Base-by-base conservation (phyloP, 2,329 filamentous ascomycete species). In the Seiridium unicorne region DNA sequence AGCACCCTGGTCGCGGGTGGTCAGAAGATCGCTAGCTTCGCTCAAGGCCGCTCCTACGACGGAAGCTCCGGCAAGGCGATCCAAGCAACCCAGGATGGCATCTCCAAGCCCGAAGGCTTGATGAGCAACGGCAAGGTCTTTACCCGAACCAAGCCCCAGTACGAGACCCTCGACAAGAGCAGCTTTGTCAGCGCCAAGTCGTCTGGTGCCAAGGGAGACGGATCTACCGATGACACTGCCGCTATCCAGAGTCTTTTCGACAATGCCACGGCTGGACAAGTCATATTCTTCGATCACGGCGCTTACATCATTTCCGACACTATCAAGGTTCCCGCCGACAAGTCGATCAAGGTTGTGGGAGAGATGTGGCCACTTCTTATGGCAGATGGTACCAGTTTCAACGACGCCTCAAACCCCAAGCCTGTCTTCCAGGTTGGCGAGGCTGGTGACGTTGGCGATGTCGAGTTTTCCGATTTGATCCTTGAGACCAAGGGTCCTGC, bases 291-390 rank as follows among this genome's bases (percentile, higher is more conserved):
- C 65, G 89, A 92, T 69, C 87, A 89, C 68, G 91, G 91, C 58
- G 84, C 88, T 55, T 92, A 93, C 72, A 73, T 90, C 58, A 78
- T 93, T 66, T 87, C 84, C 48, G 81, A 85, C 66, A 93, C 90
- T 1, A 77, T 93, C 72, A 83, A 84, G 65, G 82, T 93, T 7
- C 90, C 90, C 8, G 49, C 49, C 49, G 49, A 53, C 60, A 90
- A 89, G 79, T 85, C 92, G 70, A 87, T 94, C 78, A 90, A 89
- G 77, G 93, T 98, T 71, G 91, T 91, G 6, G 94, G 94, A 68
- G 93, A 97, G 77, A 88, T 96, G 72, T 97, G 92, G 91, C 89
- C 94, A 3, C 78, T 96, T 63, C 89, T 98, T 73, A 89, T 97
- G 83, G 93, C 92, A 34, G 85, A 88, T 55, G 93, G 93, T 57